A percentile compares a stretch with the other conserved stretches of the same genome.
phyloP scores from a whole-genome alignment of 176 grass and related monocot species.

The Ampelocalamus luodianensis region DNA sequence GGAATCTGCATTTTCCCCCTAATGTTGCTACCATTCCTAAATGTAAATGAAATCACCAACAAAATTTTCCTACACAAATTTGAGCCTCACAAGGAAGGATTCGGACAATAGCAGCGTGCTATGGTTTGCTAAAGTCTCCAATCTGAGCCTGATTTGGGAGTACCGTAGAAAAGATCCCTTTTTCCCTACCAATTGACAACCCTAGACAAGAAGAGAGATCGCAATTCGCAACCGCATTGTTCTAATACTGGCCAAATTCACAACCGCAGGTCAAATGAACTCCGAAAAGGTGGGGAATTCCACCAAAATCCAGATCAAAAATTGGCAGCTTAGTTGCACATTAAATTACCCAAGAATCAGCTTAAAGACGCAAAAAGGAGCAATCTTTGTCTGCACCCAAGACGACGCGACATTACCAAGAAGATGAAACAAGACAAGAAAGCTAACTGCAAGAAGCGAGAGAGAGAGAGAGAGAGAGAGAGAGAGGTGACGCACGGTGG shows the following conservation, averaged over 20 bases:
- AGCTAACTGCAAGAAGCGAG: not conserved
- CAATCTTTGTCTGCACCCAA: not conserved
- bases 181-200: not conserved
- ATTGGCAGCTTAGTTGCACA: not conserved
- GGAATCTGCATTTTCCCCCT: not conserved
- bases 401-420: not conserved
- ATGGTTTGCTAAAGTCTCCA: not conserved
- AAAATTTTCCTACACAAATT: not conserved
- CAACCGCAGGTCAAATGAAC: not conserved
- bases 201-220: constrained; percentile 7
- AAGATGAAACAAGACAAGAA: not conserved
- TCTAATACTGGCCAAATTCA: not conserved
- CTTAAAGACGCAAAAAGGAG: not conserved
- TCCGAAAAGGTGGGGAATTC: not conserved
- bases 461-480: not conserved
- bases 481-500: constrained; percentile 41
- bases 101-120: not conserved
- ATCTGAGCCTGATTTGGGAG: constrained; percentile 14
- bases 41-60: constrained; percentile 10
- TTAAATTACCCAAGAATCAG: constrained; percentile 7
- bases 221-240: constrained; percentile 33
- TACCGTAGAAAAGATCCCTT: constrained; percentile 34
- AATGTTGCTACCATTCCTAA: not conserved
- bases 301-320: constrained; percentile 49
- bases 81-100: not conserved